Evolutionary conservation across 345 rosid species (phyloP).

Genomic region (Diplotaxis tenuifolia): DNA sequence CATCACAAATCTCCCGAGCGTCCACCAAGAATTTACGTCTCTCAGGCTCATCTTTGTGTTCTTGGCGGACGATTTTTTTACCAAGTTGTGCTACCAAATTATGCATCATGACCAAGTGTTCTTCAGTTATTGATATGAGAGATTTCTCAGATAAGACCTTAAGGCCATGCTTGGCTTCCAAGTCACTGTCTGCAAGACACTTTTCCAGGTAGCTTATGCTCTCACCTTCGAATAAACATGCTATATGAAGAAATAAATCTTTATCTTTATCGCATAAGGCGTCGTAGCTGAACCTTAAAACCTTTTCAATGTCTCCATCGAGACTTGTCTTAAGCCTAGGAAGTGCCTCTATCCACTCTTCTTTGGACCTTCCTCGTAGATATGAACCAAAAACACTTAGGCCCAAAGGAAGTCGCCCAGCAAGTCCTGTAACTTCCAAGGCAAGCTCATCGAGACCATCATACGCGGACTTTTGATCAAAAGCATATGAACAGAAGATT

Average conservation of each 20-base stretch:
- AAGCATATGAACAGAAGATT: neutral
- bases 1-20: neutral
- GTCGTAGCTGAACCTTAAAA: neutral
- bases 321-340: neutral
- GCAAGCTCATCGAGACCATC: neutral
- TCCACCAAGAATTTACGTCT: neutral
- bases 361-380: neutral
- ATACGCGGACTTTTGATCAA: neutral
- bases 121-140: neutral
- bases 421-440: neutral
- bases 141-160: too few relatives aligned
- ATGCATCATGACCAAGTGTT: neutral
- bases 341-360: neutral
- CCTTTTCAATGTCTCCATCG: neutral
- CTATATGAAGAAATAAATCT: neutral
- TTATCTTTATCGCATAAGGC: neutral
- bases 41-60: neutral
- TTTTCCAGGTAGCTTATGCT: neutral
- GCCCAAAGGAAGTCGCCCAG: neutral
- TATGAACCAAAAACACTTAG: neutral
- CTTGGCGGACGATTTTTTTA: neutral
- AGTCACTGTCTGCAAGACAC: neutral
- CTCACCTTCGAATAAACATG: neutral
- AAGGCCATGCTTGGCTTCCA: neutral
- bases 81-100: neutral